Evolutionary conservation across 2,329 filamentous ascomycete genomes (phyloP).

Genomic region (Berkeleyomyces rouxiae): DNA sequence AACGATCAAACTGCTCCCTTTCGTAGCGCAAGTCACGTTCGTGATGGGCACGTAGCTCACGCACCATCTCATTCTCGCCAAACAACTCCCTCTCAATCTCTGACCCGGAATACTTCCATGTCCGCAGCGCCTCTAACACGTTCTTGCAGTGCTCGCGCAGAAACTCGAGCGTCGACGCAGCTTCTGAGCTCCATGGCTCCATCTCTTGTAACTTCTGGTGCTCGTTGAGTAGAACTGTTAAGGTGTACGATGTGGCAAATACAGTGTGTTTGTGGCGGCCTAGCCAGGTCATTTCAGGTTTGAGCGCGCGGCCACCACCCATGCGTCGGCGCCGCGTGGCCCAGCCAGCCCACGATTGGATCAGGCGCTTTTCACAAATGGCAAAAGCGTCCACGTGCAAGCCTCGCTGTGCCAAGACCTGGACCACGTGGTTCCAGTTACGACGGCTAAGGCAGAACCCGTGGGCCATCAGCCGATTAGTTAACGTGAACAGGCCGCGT

Average conservation of each 20-base stretch:
- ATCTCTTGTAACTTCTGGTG: conserved; percentile 33
- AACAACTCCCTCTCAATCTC: conserved; percentile 12
- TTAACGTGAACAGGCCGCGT: conserved; percentile 30
- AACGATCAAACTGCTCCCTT: background rate
- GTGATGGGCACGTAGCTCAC: background rate
- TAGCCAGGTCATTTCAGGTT: conserved; percentile 17
- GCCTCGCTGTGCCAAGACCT: conserved; percentile 44
- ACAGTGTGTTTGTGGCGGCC: conserved; percentile 21
- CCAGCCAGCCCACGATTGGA: conserved; percentile 69
- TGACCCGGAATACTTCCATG: conserved; percentile 9
- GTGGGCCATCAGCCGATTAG: conserved; percentile 38
- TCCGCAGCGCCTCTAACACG: conserved; percentile 20
- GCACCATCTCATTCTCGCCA: conserved; percentile 11
- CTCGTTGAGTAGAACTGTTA: conserved; percentile 32
- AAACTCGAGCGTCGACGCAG: conserved; percentile 20
- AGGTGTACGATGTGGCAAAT: conserved; percentile 28
- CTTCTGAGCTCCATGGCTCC: conserved; percentile 31
- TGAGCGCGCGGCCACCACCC: conserved; percentile 15
- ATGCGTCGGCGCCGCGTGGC: conserved; percentile 20
- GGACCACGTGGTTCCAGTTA: conserved; percentile 69
- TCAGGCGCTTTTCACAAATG: conserved; percentile 60
- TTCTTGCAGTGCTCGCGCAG: conserved; percentile 22
- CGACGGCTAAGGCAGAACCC: conserved; percentile 61
- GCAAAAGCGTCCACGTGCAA: conserved; percentile 51
- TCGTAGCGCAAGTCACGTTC: conserved; percentile 4